Conservation (phyloP, 1,284 basidiomycete genomes). For the Cutaneotrichosporon daszewskae region DNA sequence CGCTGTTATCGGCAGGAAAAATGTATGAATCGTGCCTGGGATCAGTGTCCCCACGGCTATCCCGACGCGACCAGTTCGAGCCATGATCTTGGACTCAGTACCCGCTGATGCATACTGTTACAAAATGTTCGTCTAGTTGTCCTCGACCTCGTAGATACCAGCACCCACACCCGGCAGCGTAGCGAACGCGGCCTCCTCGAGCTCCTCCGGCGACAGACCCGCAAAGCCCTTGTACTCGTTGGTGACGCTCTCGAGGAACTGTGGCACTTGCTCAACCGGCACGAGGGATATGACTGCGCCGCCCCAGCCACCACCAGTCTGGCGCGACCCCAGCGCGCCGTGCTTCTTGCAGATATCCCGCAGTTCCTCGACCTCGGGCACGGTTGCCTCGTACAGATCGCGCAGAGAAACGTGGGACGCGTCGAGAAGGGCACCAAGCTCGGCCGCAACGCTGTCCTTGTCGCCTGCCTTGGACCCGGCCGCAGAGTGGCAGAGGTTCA, state of each 20-base stretch:
- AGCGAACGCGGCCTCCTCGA: constrained; percentile 71
- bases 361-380: constrained; percentile 67
- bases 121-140: no score
- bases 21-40: no score
- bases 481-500: constrained; percentile 56
- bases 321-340: constrained; percentile 65
- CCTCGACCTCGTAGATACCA: constrained; percentile 52
- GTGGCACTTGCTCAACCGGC: constrained; percentile 58
- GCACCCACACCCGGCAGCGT: constrained; percentile 77
- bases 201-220: constrained; percentile 56
- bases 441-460: background rate
- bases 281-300: constrained; percentile 82
- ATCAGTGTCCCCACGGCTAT: no score
- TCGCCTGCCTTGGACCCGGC: background rate
- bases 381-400: constrained; percentile 68
- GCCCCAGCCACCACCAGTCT: constrained; percentile 75
- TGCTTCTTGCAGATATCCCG: constrained; percentile 56
- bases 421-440: constrained; percentile 69
- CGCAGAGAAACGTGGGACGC: constrained; percentile 66
- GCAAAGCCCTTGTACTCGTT: constrained; percentile 60
- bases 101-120: no score
- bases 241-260: constrained; percentile 63
- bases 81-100: no score
- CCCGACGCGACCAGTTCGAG: no score
- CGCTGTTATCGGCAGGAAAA: no score